Evolutionary conservation across 2,329 filamentous ascomycete genomes (phyloP).

Genomic region (Alternaria rosae): DNA sequence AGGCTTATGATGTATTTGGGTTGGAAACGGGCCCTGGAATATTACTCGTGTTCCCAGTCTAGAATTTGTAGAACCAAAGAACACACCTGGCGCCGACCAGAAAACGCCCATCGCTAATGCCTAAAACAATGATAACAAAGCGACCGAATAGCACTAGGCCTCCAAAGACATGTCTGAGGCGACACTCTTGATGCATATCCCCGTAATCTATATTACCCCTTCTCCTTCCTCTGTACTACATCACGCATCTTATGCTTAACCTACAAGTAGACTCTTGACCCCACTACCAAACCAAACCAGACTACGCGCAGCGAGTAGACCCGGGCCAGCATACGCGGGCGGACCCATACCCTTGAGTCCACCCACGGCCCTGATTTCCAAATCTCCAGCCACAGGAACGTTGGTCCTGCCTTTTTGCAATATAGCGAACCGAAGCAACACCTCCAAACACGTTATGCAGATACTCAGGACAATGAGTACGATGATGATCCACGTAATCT

Average conservation of each 20-base stretch:
- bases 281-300: slow-evolving; percentile 35
- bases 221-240: not conserved
- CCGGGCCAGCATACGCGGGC: slow-evolving; percentile 36
- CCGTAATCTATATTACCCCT: not conserved
- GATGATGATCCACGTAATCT: slow-evolving; percentile 98
- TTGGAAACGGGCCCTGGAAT: not conserved
- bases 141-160: not conserved
- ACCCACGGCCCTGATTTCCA: not conserved
- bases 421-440: slow-evolving; percentile 76
- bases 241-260: not conserved
- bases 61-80: not conserved
- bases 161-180: not conserved
- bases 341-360: slow-evolving; percentile 18
- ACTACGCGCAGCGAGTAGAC: slow-evolving; percentile 32
- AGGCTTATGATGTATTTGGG: too few relatives aligned
- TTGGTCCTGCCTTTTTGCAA: slow-evolving; percentile 36
- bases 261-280: slow-evolving; percentile 24
- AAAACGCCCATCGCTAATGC: not conserved
- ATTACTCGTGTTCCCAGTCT: not conserved
- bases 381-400: slow-evolving; percentile 4
- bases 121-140: not conserved
- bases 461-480: slow-evolving; percentile 91
- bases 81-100: not conserved
- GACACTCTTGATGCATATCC: not conserved
- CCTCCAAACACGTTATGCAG: slow-evolving; percentile 87